A percentile compares a stretch with the other conserved stretches of the same genome.
Evolutionary conservation across 495 filamentous ascomycete species (phyloP).

Genomic region (Annulohypoxylon stygium): DNA sequence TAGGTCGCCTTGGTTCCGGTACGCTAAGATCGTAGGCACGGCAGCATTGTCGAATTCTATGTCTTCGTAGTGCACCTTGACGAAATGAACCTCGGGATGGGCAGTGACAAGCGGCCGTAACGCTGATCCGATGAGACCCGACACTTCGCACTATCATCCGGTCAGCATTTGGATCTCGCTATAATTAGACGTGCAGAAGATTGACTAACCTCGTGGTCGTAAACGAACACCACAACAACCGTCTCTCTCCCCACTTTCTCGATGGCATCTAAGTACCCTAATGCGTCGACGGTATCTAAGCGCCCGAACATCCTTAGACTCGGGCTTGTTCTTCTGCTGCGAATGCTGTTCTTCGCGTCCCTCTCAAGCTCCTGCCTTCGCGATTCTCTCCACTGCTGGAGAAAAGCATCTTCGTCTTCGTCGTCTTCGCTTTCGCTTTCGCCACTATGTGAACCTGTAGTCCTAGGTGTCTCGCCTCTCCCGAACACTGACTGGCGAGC

Average conservation of each 20-base stretch:
- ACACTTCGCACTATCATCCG: conserved; percentile 75
- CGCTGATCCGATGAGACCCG: conserved; percentile 79
- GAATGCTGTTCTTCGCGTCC: conserved; percentile 57
- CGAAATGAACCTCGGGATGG: conserved; percentile 80
- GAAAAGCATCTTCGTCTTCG: conserved; percentile 83
- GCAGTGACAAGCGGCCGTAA: conserved; percentile 76
- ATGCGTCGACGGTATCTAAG: conserved; percentile 86
- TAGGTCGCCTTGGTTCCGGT: conserved; percentile 85
- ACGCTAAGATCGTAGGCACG: conserved; percentile 89
- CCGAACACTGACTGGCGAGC: conserved; percentile 63
- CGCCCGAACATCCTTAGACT: conserved; percentile 81
- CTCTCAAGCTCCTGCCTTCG: conserved; percentile 81
- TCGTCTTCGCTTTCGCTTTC: conserved; percentile 73
- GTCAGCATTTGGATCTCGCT: conserved; percentile 35
- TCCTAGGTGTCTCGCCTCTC: conserved; percentile 23
- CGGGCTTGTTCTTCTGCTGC: conserved; percentile 73
- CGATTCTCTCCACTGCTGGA: conserved; percentile 83
- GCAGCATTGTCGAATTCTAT: conserved; percentile 94
- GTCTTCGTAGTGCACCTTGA: conserved; percentile 91
- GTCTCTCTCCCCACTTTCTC: conserved; percentile 87
- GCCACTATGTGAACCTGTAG: conserved; percentile 43
- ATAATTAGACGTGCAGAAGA: conserved; percentile 1
- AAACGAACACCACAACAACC: conserved; percentile 94
- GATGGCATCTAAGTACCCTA: conserved; percentile 93
- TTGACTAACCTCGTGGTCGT: conserved; percentile 82